Conservation (phyloP, 2,329 filamentous ascomycete species). For the Cyphellophora europaea region DNA sequence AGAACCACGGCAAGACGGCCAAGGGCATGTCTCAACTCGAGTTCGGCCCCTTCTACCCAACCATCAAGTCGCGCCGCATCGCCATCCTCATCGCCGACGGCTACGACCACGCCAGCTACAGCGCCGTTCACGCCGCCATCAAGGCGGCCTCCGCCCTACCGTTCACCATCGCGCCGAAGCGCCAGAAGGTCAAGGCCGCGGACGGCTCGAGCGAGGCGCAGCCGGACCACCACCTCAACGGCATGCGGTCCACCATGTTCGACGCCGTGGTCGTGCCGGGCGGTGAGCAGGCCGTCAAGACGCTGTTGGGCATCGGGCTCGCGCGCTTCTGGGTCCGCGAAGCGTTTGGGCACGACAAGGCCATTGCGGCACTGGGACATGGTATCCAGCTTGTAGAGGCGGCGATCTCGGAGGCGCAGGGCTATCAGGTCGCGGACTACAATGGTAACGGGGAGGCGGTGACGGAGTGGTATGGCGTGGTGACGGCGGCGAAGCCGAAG, state of each 20-base stretch:
- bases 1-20: conserved; percentile 60
- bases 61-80: conserved; percentile 61
- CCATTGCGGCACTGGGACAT: conserved; percentile 67
- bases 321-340: conserved; percentile 70
- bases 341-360: conserved; percentile 72
- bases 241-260: conserved; percentile 68
- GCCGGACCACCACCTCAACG: conserved; percentile 71
- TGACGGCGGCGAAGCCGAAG: conserved; percentile 53
- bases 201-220: conserved; percentile 38
- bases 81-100: conserved; percentile 72
- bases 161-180: conserved; percentile 61
- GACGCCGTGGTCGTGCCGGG: conserved; percentile 71
- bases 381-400: conserved; percentile 54
- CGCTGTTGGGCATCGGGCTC: conserved; percentile 59
- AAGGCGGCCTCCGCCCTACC: conserved; percentile 55
- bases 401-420: conserved; percentile 33
- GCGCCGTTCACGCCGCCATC: conserved; percentile 55
- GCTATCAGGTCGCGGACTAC: conserved; percentile 35
- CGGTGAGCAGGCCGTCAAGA: conserved; percentile 54
- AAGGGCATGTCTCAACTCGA: conserved; percentile 65
- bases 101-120: conserved; percentile 59
- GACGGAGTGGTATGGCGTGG: conserved; percentile 65
- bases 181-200: conserved; percentile 47
- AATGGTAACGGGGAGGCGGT: conserved; percentile 39
- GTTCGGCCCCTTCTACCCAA: conserved; percentile 52